Conservation (phyloP, 257 asterid species). For the Primulina huaijiensis region DNA sequence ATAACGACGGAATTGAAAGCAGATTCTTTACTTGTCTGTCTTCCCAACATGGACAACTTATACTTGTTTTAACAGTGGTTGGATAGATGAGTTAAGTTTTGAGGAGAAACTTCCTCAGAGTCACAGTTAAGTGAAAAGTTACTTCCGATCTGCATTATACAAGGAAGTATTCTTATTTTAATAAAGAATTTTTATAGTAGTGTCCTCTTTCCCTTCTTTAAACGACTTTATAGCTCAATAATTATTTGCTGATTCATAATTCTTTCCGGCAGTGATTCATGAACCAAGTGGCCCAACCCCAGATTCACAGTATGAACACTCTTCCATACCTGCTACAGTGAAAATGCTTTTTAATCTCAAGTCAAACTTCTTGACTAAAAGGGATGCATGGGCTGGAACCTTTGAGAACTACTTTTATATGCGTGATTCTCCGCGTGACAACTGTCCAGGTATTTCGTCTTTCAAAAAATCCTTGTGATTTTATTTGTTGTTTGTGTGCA, state of each 20-base stretch:
- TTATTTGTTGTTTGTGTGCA: background rate
- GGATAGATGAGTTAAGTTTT: too few relatives aligned
- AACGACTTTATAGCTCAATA: background rate
- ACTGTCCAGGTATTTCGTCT: constrained; percentile 79
- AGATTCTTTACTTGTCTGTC: too few relatives aligned
- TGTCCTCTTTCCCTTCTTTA: background rate
- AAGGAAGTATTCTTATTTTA: too few relatives aligned
- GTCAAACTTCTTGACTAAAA: constrained; percentile 82
- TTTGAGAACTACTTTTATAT: constrained; percentile 63
- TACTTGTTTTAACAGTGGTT: too few relatives aligned
- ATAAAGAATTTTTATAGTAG: background rate
- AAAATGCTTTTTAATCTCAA: constrained; percentile 79
- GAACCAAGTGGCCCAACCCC: constrained; percentile 85
- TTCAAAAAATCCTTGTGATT: background rate
- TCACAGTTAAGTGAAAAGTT: too few relatives aligned
- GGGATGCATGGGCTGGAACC: constrained; percentile 99
- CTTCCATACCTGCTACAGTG: constrained; percentile 92
- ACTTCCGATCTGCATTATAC: too few relatives aligned
- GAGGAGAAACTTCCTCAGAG: too few relatives aligned
- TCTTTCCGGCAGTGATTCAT: constrained; percentile 68
- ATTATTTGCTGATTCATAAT: constrained; percentile 6
- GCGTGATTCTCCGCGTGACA: constrained; percentile 82
- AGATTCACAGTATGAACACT: constrained; percentile 85
- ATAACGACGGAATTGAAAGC: too few relatives aligned
- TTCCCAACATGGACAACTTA: background rate